phyloP scores from a whole-genome alignment of 2,329 filamentous ascomycete genomes.

The Aspergillus carbonarius region DNA sequence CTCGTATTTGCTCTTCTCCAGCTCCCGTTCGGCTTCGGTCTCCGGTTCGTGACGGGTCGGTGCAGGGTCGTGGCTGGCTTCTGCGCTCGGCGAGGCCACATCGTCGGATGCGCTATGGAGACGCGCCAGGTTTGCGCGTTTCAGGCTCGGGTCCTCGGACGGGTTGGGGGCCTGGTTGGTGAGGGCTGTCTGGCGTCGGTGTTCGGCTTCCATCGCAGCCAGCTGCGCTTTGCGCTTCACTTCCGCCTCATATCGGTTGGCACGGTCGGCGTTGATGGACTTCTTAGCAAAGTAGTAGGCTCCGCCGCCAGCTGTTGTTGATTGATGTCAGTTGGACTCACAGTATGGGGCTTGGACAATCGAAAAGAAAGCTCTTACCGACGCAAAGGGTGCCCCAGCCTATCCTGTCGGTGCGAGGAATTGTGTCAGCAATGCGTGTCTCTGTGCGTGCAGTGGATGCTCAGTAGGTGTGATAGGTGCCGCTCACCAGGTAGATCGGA shows the following conservation, averaged over 20 bases:
- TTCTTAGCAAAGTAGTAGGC: slow-evolving; percentile 96
- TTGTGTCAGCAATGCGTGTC: slow-evolving; percentile 8
- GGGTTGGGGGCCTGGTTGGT: slow-evolving; percentile 18
- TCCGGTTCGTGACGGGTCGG: slow-evolving; percentile 77
- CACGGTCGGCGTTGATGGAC: slow-evolving; percentile 87
- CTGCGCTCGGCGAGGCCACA: slow-evolving; percentile 67
- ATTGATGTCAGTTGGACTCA: slow-evolving; percentile 7
- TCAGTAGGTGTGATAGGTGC: neutral
- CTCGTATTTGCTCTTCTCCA: slow-evolving; percentile 90
- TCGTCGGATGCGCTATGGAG: slow-evolving; percentile 40
- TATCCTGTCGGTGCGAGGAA: slow-evolving; percentile 58
- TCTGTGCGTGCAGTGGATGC: neutral
- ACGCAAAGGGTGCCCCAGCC: slow-evolving; percentile 89
- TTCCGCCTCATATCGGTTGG: slow-evolving; percentile 67
- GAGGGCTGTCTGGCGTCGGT: slow-evolving; percentile 31
- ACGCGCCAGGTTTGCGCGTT: slow-evolving; percentile 35
- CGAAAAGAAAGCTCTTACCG: slow-evolving; percentile 54
- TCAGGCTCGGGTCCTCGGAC: slow-evolving; percentile 30
- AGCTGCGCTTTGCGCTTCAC: slow-evolving; percentile 57
- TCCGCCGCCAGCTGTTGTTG: slow-evolving; percentile 70
- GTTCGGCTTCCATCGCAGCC: slow-evolving; percentile 36
- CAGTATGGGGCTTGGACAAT: neutral
- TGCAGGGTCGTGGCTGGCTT: slow-evolving; percentile 76
- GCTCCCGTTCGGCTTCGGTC: slow-evolving; percentile 64
- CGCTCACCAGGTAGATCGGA: slow-evolving; percentile 59